Evolutionary conservation across 441 rosid genomes (phyloP).

Genomic region (Omphalea diandra): DNA sequence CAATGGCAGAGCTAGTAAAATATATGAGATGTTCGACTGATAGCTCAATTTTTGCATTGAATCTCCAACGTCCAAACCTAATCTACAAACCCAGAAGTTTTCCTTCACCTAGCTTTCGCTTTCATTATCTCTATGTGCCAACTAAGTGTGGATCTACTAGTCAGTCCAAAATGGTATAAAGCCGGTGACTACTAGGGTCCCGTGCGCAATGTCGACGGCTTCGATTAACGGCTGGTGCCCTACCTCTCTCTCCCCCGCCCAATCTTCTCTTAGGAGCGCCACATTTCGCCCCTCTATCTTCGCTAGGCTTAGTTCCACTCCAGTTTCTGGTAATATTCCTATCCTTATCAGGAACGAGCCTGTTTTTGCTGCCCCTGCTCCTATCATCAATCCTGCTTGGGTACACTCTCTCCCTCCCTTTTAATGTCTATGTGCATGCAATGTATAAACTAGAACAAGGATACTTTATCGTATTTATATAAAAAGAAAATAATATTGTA

Average conservation of each 20-base stretch:
- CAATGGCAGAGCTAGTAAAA: too few relatives aligned
- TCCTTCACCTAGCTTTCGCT: constrained; percentile 42
- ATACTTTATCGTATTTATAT: too few relatives aligned
- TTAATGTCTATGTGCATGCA: too few relatives aligned
- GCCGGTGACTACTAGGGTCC: constrained; percentile 3
- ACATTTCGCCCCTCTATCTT: constrained; percentile 44
- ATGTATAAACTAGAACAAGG: too few relatives aligned
- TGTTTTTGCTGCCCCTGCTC: constrained; percentile 78
- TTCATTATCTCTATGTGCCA: constrained; percentile 25
- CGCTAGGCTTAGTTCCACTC: constrained; percentile 39
- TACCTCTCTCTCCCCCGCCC: constrained; percentile 48
- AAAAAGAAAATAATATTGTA: too few relatives aligned
- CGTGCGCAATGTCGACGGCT: constrained; percentile 76
- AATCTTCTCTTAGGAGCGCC: constrained; percentile 34
- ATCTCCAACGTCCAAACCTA: constrained; percentile 47
- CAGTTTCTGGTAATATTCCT: constrained; percentile 45
- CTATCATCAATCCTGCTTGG: constrained; percentile 63
- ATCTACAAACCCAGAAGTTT: constrained; percentile 47
- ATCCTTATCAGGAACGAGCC: constrained; percentile 85
- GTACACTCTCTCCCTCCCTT: constrained; percentile 31
- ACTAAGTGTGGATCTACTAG: neutral
- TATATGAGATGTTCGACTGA: neutral
- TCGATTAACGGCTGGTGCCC: constrained; percentile 61
- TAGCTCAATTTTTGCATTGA: neutral
- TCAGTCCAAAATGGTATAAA: constrained; percentile 32